Conservation (phyloP, 2,329 filamentous ascomycete genomes). For the Davidsoniella eucalypti region DNA sequence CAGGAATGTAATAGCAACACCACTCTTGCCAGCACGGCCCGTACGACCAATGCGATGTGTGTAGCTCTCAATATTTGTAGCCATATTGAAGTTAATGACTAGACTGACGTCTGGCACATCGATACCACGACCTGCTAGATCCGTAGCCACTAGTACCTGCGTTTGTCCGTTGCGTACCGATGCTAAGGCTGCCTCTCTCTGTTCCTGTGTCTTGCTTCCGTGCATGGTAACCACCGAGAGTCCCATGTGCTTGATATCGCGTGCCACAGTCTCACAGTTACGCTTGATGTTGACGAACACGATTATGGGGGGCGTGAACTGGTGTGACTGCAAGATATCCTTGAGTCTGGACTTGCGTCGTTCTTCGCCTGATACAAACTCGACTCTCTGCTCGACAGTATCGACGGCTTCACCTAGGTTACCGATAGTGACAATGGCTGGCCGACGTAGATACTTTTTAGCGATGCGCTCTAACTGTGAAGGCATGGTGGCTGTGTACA, state of each 20-base stretch:
- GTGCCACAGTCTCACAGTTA: slow-evolving; percentile 88
- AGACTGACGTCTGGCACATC: slow-evolving; percentile 88
- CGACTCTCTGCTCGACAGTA: slow-evolving; percentile 92
- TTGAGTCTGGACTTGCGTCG: slow-evolving; percentile 91
- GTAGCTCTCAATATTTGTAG: slow-evolving; percentile 79
- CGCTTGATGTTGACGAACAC: slow-evolving; percentile 99
- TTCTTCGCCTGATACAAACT: slow-evolving; percentile 81
- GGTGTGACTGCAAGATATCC: slow-evolving; percentile 67
- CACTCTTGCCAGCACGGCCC: slow-evolving; percentile 90
- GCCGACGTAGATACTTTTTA: slow-evolving; percentile 86
- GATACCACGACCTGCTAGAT: slow-evolving; percentile 92
- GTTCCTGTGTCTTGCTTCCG: slow-evolving; percentile 92
- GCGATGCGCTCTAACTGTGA: slow-evolving; percentile 83
- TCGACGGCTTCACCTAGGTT: slow-evolving; percentile 92
- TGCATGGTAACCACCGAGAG: slow-evolving; percentile 82
- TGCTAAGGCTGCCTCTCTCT: slow-evolving; percentile 81
- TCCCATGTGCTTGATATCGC: slow-evolving; percentile 88
- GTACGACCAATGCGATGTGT: slow-evolving; percentile 95
- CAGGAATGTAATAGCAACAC: slow-evolving; percentile 90
- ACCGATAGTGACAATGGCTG: slow-evolving; percentile 86
- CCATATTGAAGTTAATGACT: slow-evolving; percentile 99
- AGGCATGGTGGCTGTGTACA: slow-evolving; percentile 99
- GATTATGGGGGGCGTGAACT: slow-evolving; percentile 82
- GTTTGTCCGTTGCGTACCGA: slow-evolving; percentile 67
- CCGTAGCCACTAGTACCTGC: slow-evolving; percentile 85